A percentile compares a stretch with the other conserved stretches of the same genome.
These are phyloP conservation scores for Hypocrella siamensis DNA, from an alignment of 2,329 filamentous ascomycete species.

Conservation along the genomic window DNA sequence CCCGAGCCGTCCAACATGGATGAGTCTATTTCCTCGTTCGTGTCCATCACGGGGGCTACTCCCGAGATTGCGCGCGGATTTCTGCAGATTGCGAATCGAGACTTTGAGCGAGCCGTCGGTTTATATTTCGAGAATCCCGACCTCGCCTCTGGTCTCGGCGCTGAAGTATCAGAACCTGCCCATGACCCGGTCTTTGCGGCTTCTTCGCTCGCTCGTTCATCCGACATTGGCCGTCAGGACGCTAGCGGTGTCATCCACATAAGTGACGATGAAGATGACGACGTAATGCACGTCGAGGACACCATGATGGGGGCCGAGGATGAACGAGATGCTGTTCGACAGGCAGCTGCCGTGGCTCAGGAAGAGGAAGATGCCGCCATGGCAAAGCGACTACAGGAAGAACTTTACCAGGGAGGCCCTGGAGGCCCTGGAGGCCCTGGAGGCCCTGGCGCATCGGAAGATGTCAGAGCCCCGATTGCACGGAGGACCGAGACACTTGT, in stretches of 20 bases:
- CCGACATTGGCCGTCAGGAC: slow-evolving; percentile 17
- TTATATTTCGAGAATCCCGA: slow-evolving; percentile 86
- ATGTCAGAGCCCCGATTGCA: slow-evolving; percentile 77
- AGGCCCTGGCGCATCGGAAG: slow-evolving; percentile 32
- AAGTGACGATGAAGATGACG: slow-evolving; percentile 55
- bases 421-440: slow-evolving; percentile 25
- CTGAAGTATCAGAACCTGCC: slow-evolving; percentile 11
- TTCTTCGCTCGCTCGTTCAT: slow-evolving; percentile 14
- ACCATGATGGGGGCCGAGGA: slow-evolving; percentile 20
- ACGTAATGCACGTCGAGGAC: slow-evolving; percentile 14
- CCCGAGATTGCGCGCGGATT: slow-evolving; percentile 66
- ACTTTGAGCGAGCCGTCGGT: slow-evolving; percentile 73
- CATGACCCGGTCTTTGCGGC: slow-evolving; percentile 6
- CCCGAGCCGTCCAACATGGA: slow-evolving; percentile 42
- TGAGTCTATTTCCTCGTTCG: slow-evolving; percentile 62
- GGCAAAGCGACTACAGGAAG: slow-evolving; percentile 80
- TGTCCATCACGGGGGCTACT: slow-evolving; percentile 62
- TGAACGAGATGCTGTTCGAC: slow-evolving; percentile 22
- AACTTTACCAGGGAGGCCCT: slow-evolving; percentile 53
- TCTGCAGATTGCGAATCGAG: slow-evolving; percentile 68
- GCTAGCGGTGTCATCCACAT: slow-evolving; percentile 44
- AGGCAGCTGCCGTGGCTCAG: slow-evolving; percentile 30
- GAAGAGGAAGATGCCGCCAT: slow-evolving; percentile 88
- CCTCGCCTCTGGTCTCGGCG: slow-evolving; percentile 26
- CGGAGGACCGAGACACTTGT: slow-evolving; percentile 85